A percentile compares a stretch with the other conserved stretches of the same genome.
Conservation (phyloP, 352 stramenopile species). For the Pythium rhizo-oryzae region DNA sequence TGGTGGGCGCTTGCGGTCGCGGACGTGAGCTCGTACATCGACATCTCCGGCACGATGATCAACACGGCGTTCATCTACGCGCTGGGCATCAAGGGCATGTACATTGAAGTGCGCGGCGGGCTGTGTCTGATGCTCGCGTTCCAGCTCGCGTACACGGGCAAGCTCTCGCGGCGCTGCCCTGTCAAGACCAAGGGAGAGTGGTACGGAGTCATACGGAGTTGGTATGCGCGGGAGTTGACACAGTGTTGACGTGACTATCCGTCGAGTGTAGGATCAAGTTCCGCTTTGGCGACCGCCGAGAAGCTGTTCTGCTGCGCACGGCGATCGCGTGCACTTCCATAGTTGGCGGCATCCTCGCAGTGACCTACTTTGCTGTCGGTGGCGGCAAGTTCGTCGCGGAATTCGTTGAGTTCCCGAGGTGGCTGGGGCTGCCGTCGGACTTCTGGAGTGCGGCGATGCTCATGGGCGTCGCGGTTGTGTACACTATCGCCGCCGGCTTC, state of each 20-base stretch:
- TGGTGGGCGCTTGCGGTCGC: constrained; percentile 77
- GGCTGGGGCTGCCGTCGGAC: constrained; percentile 54
- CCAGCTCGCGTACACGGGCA: constrained; percentile 80
- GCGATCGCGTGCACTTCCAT: constrained; percentile 73
- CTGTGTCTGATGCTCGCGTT: constrained; percentile 82
- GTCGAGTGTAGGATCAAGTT: constrained; percentile 69
- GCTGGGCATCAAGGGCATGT: constrained; percentile 83
- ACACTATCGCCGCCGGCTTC: constrained; percentile 73
- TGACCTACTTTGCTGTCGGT: constrained; percentile 81
- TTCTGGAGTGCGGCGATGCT: constrained; percentile 72
- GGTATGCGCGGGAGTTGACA: background rate
- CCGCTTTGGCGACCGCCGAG: constrained; percentile 57
- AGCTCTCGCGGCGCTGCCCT: constrained; percentile 68
- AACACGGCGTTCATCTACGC: constrained; percentile 84
- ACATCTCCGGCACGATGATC: constrained; percentile 87
- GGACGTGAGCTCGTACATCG: constrained; percentile 86
- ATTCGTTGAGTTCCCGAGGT: constrained; percentile 69
- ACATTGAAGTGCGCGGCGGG: constrained; percentile 80
- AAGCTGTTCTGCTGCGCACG: constrained; percentile 64
- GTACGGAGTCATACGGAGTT: constrained; percentile 26
- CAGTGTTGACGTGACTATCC: background rate
- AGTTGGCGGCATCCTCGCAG: constrained; percentile 56
- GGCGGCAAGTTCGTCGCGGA: constrained; percentile 82
- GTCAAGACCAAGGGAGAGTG: constrained; percentile 84
- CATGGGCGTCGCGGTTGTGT: constrained; percentile 69